Evolutionary conservation across 192 early-diverging fungal species (phyloP), one percentile per base, ranked within the genome.

Genomic region (Chytriomyces confervae): DNA sequence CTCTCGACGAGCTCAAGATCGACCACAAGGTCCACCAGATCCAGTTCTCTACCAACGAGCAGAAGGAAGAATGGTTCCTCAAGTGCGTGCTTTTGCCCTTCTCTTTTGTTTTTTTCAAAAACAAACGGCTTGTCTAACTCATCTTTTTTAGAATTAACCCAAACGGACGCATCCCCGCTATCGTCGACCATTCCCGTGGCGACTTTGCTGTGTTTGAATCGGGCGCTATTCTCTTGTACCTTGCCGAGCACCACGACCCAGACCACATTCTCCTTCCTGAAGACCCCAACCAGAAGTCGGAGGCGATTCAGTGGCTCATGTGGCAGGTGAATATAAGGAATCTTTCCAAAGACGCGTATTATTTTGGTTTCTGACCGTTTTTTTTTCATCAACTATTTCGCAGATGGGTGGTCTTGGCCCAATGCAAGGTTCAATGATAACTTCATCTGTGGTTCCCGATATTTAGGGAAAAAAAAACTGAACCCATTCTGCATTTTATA

Each of bases 151-250:
- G 51, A 18, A 78, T 69, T 57, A 70, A 77, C 70, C 89, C 89
- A 36, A 89, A 89, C 78, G 84, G 85, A 27, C 81, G 81, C 67
- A 82, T 88, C 50, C 82, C 84, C 11, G 85, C 87, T 27, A 81
- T 90, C 61, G 80, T 84, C 6, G 87, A 90, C 75, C 86, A 89
- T 72, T 50, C 68, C 13, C 80, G 81, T 46, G 77, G 79, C 53
- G 85, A 87, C 78, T 86, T 86, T 77, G 16, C 61, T 53, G 87
- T 91, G 8, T 89, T 91, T 72, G 89, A 91, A 69, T 83, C 76
- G 43, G 88, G 83, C 24, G 89, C 89, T 16, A 91, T 91, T 53
- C 78, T 91, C 76, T 67, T 82, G 10, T 91, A 89, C 80, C 78
- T 91, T 13, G 86, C 85, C 29, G 86, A 88, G 20, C 66, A 81